phyloP scores from a whole-genome alignment of 2,329 filamentous ascomycete species.

The Setomelanomma holmii region DNA sequence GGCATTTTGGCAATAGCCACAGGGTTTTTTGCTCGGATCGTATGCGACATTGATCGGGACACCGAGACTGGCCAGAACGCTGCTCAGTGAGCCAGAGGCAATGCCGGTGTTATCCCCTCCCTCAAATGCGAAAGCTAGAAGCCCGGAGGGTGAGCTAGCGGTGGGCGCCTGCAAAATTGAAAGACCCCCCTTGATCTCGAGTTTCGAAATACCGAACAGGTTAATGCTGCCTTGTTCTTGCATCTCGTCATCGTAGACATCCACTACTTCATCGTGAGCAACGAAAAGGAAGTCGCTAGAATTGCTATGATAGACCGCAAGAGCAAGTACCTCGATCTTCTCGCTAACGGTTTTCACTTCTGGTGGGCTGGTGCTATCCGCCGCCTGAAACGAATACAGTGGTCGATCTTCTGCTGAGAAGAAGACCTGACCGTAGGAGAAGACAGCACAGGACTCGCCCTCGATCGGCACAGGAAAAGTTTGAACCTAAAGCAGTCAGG shows the following conservation, averaged over 20 bases:
- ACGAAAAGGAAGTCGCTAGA: conserved; percentile 31
- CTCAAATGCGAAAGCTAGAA: conserved; percentile 36
- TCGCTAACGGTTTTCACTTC: conserved; percentile 21
- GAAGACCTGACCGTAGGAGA: conserved; percentile 27
- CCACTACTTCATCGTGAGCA: conserved; percentile 31
- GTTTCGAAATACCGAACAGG: conserved; percentile 29
- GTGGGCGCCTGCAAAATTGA: conserved; percentile 30
- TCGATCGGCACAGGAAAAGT: conserved; percentile 38
- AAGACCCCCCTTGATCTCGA: conserved; percentile 36
- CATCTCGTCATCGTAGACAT: conserved; percentile 30
- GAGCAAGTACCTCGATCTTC: conserved; percentile 27
- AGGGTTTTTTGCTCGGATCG: conserved; percentile 22
- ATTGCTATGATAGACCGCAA: conserved; percentile 27
- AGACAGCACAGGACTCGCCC: conserved; percentile 32
- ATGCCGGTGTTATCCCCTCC: conserved; percentile 31
- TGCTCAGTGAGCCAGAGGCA: conserved; percentile 28
- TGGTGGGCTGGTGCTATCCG: conserved; percentile 26
- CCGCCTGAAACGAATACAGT: conserved; percentile 40
- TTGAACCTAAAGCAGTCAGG: conserved; percentile 29
- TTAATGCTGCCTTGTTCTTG: conserved; percentile 20
- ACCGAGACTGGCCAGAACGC: conserved; percentile 17
- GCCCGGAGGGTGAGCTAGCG: conserved; percentile 19
- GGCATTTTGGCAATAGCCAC: conserved; percentile 20
- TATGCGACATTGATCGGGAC: conserved; percentile 29
- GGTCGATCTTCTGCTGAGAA: conserved; percentile 36